Evolutionary conservation across 768 basidiomycete species (phyloP).

Genomic region (Podaxis sp.): DNA sequence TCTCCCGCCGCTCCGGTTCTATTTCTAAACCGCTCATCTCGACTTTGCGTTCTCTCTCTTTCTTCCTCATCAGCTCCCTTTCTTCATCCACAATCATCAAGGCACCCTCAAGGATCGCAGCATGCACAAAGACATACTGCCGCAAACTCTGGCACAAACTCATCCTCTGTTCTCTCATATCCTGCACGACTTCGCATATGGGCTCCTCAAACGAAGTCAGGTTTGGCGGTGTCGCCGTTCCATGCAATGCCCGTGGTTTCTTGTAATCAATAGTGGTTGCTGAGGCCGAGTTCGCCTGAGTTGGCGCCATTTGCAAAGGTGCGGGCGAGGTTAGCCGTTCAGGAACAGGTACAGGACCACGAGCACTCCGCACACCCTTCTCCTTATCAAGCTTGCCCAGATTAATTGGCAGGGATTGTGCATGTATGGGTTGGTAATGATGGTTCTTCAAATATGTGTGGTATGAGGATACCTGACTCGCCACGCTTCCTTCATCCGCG

Average conservation of each 20-base stretch:
- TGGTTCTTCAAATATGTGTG: constrained; percentile 10
- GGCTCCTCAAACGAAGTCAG: constrained; percentile 73
- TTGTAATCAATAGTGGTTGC: constrained; percentile 52
- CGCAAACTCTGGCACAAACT: constrained; percentile 91
- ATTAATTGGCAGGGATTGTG: background rate
- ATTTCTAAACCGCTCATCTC: constrained; percentile 12
- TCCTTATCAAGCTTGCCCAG: background rate
- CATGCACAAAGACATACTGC: constrained; percentile 94
- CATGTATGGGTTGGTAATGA: constrained; percentile 7
- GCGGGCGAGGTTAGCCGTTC: constrained; percentile 1
- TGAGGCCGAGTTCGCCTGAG: constrained; percentile 6
- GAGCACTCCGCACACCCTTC: background rate
- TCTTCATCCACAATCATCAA: constrained; percentile 78
- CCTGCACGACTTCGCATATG: constrained; percentile 79
- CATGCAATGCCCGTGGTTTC: constrained; percentile 61
- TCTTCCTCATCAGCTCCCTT: constrained; percentile 32
- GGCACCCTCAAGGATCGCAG: constrained; percentile 79
- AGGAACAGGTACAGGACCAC: background rate
- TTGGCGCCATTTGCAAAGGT: background rate
- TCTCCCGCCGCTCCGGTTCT: constrained; percentile 4
- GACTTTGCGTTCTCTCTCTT: constrained; percentile 19
- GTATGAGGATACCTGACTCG: constrained; percentile 15
- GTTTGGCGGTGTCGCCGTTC: constrained; percentile 50
- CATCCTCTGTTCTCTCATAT: constrained; percentile 97
- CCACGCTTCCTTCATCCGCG: constrained; percentile 17